Conservation (phyloP, 176 grass and related monocot species). For the Oryza rufipogon region DNA sequence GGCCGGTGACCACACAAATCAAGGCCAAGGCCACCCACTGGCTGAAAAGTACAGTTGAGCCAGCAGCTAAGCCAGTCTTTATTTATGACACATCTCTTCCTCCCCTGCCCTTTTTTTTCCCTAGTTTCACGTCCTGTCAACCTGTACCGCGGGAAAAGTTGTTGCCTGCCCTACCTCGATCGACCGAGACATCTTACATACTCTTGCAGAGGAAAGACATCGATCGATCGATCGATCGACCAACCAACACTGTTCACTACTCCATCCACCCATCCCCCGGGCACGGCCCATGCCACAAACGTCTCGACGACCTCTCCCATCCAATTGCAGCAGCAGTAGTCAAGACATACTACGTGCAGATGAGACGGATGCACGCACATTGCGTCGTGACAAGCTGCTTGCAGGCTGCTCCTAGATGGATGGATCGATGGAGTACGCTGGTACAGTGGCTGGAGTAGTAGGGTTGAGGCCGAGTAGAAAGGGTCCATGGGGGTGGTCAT, state of each 20-base stretch:
- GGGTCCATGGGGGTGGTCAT: slow-evolving; percentile 15
- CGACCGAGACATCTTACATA: not conserved
- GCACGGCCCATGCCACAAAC: no score
- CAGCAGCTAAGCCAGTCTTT: slow-evolving; percentile 1
- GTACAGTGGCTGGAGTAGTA: not conserved
- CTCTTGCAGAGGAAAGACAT: not conserved
- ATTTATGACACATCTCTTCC: slow-evolving; percentile 37
- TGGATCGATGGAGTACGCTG: no score
- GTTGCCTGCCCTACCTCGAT: slow-evolving; percentile 23
- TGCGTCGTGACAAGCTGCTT: not conserved
- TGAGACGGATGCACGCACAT: not conserved
- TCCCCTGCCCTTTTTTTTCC: not conserved
- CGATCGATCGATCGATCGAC: not conserved
- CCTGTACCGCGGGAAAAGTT: slow-evolving; percentile 49
- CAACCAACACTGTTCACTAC: not conserved
- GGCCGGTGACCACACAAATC: slow-evolving; percentile 6
- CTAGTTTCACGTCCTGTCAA: slow-evolving; percentile 66
- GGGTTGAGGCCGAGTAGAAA: not conserved
- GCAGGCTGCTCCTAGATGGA: not conserved
- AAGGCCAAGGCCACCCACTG: not conserved
- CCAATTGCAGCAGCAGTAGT: not conserved
- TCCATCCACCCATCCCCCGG: not conserved
- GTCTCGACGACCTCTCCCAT: not conserved
- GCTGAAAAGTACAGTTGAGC: slow-evolving; percentile 37
- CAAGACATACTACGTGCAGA: not conserved